Conservation (phyloP, 2,329 filamentous ascomycete species). For the Ophiocordyceps australis region DNA sequence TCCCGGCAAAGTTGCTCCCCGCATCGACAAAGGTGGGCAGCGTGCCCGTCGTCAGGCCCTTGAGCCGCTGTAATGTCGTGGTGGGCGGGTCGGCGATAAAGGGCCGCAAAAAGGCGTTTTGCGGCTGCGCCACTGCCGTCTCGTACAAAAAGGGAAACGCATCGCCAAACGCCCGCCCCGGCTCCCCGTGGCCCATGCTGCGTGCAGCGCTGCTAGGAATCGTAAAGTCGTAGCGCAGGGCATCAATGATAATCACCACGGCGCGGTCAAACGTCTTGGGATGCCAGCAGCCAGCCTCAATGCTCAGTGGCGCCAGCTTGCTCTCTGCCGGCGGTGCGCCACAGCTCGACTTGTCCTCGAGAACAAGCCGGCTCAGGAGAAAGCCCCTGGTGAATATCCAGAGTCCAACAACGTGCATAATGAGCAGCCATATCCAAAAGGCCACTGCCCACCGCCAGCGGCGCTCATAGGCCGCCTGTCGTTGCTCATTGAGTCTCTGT, state of each 20-base stretch:
- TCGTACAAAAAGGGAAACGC: slow-evolving; percentile 77
- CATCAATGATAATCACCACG: slow-evolving; percentile 80
- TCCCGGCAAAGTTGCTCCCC: slow-evolving; percentile 89
- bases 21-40: slow-evolving; percentile 87
- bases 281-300: slow-evolving; percentile 75
- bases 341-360: slow-evolving; percentile 61
- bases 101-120: slow-evolving; percentile 75
- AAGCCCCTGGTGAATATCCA: slow-evolving; percentile 92
- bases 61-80: slow-evolving; percentile 77
- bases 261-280: slow-evolving; percentile 86
- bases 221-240: slow-evolving; percentile 91
- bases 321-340: slow-evolving; percentile 45
- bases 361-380: slow-evolving; percentile 67
- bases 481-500: slow-evolving; percentile 25
- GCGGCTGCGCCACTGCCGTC: slow-evolving; percentile 52
- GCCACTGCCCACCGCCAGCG: slow-evolving; percentile 40
- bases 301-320: slow-evolving; percentile 17
- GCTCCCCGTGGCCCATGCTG: too few relatives aligned
- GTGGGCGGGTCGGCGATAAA: slow-evolving; percentile 97
- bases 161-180: slow-evolving; percentile 52
- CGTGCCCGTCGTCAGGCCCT: slow-evolving; percentile 88
- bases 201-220: slow-evolving; percentile 44
- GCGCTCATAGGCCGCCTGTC: slow-evolving; percentile 29
- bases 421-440: slow-evolving; percentile 54
- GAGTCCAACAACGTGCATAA: slow-evolving; percentile 63